Evolutionary conservation across 495 filamentous ascomycete species (phyloP).

Genomic region (Neohortaea acidophila): DNA sequence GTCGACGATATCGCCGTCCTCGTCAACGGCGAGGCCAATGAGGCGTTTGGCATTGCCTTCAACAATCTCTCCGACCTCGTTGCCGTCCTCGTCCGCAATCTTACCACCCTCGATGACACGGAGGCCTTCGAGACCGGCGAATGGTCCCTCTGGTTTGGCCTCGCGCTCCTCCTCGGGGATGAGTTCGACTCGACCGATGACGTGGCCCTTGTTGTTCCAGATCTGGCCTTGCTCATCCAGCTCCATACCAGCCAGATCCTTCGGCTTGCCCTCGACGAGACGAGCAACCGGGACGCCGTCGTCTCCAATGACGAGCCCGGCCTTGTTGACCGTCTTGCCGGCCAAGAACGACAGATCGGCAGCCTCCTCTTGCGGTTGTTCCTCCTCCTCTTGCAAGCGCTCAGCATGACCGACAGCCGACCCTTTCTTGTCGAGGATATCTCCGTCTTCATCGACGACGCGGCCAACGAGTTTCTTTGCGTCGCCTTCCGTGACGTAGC

Average conservation of each 20-base stretch:
- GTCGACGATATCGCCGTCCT: slow-evolving; percentile 74
- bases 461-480: slow-evolving; percentile 48
- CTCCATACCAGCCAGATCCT: slow-evolving; percentile 52
- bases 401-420: slow-evolving; percentile 47
- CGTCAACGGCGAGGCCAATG: slow-evolving; percentile 59
- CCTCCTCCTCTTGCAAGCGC: slow-evolving; percentile 38
- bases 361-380: slow-evolving; percentile 20
- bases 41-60: slow-evolving; percentile 63
- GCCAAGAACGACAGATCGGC: slow-evolving; percentile 48
- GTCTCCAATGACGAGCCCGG: slow-evolving; percentile 56
- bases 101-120: slow-evolving; percentile 54
- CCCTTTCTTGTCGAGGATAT: slow-evolving; percentile 47
- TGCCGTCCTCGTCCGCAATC: slow-evolving; percentile 51
- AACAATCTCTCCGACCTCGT: slow-evolving; percentile 56
- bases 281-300: slow-evolving; percentile 58
- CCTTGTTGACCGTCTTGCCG: slow-evolving; percentile 60
- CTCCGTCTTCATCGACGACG: slow-evolving; percentile 49
- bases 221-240: slow-evolving; percentile 59
- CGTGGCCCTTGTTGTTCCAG: slow-evolving; percentile 56
- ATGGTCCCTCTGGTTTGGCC: slow-evolving; percentile 52
- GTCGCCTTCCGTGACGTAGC: slow-evolving; percentile 44
- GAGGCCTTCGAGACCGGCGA: slow-evolving; percentile 58
- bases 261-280: slow-evolving; percentile 50
- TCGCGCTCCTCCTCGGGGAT: slow-evolving; percentile 60
- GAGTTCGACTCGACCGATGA: slow-evolving; percentile 58